Evolutionary conservation across 2,329 filamentous ascomycete species (phyloP).

Genomic region (Aureobasidium sp.): DNA sequence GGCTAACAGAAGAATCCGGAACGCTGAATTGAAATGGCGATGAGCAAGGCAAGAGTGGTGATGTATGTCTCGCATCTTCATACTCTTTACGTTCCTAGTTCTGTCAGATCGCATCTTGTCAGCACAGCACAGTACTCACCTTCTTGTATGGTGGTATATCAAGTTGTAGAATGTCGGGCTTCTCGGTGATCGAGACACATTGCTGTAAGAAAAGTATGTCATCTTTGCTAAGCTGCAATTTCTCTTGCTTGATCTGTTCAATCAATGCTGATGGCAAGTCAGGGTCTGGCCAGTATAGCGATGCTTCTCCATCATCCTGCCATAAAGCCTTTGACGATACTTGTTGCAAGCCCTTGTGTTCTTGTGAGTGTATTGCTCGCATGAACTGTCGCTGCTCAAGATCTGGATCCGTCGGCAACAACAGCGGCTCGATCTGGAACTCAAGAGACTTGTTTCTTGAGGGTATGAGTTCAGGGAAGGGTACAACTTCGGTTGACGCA

Average conservation of each 20-base stretch:
- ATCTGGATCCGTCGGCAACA: conserved; percentile 37
- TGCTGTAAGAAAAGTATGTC: conserved; percentile 20
- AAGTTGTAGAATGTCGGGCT: background rate
- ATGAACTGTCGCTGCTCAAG: conserved; percentile 35
- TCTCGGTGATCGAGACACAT: background rate
- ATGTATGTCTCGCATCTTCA: background rate
- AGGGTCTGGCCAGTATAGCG: conserved; percentile 32
- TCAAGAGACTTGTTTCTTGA: conserved; percentile 1
- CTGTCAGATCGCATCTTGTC: background rate
- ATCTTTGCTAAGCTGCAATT: conserved; percentile 28
- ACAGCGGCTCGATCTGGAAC: conserved; percentile 37
- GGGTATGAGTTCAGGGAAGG: background rate
- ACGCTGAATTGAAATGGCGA: background rate
- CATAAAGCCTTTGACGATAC: conserved; percentile 31
- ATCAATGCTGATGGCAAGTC: conserved; percentile 25
- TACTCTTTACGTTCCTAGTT: background rate
- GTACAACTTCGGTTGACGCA: background rate
- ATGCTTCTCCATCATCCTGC: conserved; percentile 35
- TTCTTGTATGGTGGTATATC: background rate
- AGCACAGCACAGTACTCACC: background rate
- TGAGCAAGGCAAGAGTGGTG: background rate
- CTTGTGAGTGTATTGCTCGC: conserved; percentile 12
- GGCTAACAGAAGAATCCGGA: conserved; percentile 1
- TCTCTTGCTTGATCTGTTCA: conserved; percentile 27
- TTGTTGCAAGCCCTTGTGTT: conserved; percentile 19